Conservation (phyloP, 805 yeast genomes). For the Saccharomycopsis vini region DNA sequence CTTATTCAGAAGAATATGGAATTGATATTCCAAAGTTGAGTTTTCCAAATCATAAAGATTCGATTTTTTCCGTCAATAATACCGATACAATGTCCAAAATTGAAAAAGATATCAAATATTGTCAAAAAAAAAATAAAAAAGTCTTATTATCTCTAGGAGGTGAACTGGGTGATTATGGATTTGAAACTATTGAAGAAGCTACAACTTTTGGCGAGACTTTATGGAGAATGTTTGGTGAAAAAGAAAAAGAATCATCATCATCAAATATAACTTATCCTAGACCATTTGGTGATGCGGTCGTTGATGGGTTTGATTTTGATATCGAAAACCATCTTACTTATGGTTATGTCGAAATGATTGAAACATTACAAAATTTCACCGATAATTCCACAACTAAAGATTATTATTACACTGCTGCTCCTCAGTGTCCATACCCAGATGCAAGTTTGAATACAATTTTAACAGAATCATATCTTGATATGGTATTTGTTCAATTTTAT, state of each 20-base stretch:
- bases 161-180: constrained; percentile 47
- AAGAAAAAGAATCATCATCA: constrained; percentile 18
- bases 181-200: constrained; percentile 40
- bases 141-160: constrained; percentile 62
- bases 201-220: constrained; percentile 41
- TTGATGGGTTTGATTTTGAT: constrained; percentile 93
- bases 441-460: constrained; percentile 52
- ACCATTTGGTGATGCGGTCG: constrained; percentile 40
- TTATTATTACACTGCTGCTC: constrained; percentile 81
- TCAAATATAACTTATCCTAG: constrained; percentile 18
- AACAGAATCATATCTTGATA: constrained; percentile 57
- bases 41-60: constrained; percentile 24
- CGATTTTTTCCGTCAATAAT: constrained; percentile 35
- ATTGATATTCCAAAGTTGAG: constrained; percentile 12
- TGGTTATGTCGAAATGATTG: constrained; percentile 53
- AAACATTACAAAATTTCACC: constrained; percentile 29
- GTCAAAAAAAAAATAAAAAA: constrained; percentile 55
- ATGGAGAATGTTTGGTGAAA: constrained; percentile 47
- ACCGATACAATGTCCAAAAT: constrained; percentile 37
- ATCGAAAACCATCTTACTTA: constrained; percentile 53
- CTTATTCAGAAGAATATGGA: constrained; percentile 19
- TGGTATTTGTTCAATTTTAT: constrained; percentile 81
- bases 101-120: constrained; percentile 50
- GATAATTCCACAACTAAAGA: constrained; percentile 38
- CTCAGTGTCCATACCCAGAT: constrained; percentile 88